phyloP scores from a whole-genome alignment of 768 basidiomycete species.

The Trametopsis cervina region DNA sequence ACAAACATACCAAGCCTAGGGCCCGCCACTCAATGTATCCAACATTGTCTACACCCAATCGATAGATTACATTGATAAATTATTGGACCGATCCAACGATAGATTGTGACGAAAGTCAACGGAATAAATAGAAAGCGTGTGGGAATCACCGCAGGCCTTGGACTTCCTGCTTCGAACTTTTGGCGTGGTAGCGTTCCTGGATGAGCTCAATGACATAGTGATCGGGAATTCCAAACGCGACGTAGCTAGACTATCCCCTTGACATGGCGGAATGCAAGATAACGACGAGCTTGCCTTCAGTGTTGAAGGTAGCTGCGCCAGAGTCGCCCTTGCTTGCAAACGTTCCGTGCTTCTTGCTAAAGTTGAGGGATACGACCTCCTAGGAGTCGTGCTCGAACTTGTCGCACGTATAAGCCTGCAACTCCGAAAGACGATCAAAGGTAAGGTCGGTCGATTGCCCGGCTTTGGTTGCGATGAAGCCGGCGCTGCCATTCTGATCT shows the following conservation, averaged over 20 bases:
- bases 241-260: slow-evolving; percentile 13
- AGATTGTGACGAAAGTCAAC: too few relatives aligned
- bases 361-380: slow-evolving; percentile 31
- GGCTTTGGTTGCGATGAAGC: slow-evolving; percentile 30
- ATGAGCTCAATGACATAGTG: slow-evolving; percentile 22
- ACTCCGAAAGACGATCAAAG: slow-evolving; percentile 28
- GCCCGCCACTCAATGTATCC: too few relatives aligned
- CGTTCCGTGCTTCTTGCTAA: slow-evolving; percentile 20
- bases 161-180: too few relatives aligned
- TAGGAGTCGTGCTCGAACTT: slow-evolving; percentile 21
- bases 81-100: too few relatives aligned
- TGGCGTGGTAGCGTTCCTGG: slow-evolving; percentile 15
- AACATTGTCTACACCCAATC: too few relatives aligned
- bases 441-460: slow-evolving; percentile 31
- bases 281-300: slow-evolving; percentile 21
- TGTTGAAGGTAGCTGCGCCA: slow-evolving; percentile 31
- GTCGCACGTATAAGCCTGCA: slow-evolving; percentile 27
- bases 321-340: slow-evolving; percentile 36
- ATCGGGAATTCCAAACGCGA: slow-evolving; percentile 21
- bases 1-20: too few relatives aligned
- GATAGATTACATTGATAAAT: too few relatives aligned
- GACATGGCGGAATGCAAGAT: slow-evolving; percentile 22
- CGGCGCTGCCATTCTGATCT: slow-evolving; percentile 25
- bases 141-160: too few relatives aligned
- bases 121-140: too few relatives aligned